Conservation (phyloP, 2,329 filamentous ascomycete species). For the Phoma sp. region DNA sequence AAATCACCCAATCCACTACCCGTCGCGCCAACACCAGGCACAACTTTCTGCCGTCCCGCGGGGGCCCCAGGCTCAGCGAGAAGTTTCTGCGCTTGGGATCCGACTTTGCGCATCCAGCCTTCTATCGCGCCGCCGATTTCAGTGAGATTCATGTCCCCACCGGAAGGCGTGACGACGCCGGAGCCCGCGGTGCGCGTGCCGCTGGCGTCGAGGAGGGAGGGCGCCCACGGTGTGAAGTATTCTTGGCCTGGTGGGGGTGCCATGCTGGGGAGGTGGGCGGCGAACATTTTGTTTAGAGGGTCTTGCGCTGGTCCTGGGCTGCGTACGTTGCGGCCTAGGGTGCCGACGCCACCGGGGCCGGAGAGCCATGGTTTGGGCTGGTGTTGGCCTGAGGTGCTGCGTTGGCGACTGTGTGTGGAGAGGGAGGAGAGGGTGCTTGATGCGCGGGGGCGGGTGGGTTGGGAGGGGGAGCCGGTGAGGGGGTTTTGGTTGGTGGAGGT, state of each 20-base stretch:
- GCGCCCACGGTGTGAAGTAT: slow-evolving; percentile 52
- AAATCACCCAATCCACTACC: slow-evolving; percentile 66
- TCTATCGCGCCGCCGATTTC: slow-evolving; percentile 88
- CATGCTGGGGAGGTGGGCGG: slow-evolving; percentile 81
- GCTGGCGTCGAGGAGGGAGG: slow-evolving; percentile 42
- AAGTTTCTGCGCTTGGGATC: slow-evolving; percentile 62
- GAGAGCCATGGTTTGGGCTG: slow-evolving; percentile 64
- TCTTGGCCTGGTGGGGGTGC: slow-evolving; percentile 67
- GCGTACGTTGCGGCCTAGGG: slow-evolving; percentile 73
- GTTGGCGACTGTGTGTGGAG: slow-evolving; percentile 46
- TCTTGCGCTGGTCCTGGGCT: slow-evolving; percentile 85
- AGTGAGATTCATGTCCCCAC: slow-evolving; percentile 65
- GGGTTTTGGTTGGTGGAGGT: slow-evolving; percentile 41
- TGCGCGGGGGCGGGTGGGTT: slow-evolving; percentile 42
- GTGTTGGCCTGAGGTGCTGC: slow-evolving; percentile 43
- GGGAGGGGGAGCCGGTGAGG: slow-evolving; percentile 48
- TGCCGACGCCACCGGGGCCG: slow-evolving; percentile 88
- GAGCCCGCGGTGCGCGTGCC: slow-evolving; percentile 39
- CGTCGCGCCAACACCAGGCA: slow-evolving; percentile 49
- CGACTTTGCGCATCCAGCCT: slow-evolving; percentile 86
- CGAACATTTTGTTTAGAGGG: slow-evolving; percentile 82
- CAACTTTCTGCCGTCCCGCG: slow-evolving; percentile 40
- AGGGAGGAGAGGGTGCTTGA: slow-evolving; percentile 50
- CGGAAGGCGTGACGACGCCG: slow-evolving; percentile 38
- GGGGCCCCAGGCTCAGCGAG: slow-evolving; percentile 44